A percentile compares a stretch with the other conserved stretches of the same genome.
phyloP scores from a whole-genome alignment of 129 eudicot species.

The Oenanthe sinensis region DNA sequence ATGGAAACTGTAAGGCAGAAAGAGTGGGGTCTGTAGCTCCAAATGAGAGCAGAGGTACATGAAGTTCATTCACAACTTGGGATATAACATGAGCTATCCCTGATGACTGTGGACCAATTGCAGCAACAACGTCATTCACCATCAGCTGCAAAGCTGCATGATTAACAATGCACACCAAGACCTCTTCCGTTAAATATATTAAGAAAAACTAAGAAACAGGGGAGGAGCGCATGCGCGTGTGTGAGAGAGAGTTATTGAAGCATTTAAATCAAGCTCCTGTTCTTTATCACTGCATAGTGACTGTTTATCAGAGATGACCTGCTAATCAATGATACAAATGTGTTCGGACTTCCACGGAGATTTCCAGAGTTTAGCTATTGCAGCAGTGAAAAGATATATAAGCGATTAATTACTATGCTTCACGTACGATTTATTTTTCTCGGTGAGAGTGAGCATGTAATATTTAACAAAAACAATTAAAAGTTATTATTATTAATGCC shows the following conservation, averaged over 20 bases:
- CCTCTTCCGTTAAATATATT: neutral
- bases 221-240: neutral
- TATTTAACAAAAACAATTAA: neutral
- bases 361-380: neutral
- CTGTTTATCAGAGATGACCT: neutral
- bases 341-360: neutral
- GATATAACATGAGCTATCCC: constrained; percentile 88
- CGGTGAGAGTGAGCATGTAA: neutral
- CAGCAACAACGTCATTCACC: constrained; percentile 73
- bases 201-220: neutral
- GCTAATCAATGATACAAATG: neutral
- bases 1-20: constrained; percentile 74
- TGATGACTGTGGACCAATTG: constrained; percentile 92
- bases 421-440: neutral
- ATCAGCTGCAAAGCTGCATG: constrained; percentile 78
- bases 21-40: constrained; percentile 95
- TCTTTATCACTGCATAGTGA: neutral
- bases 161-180: constrained; percentile 16
- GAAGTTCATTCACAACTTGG: constrained; percentile 65
- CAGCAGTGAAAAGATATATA: neutral
- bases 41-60: constrained; percentile 75
- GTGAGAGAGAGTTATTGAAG: neutral
- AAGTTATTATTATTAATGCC: neutral
- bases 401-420: neutral
- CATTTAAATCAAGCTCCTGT: neutral